Base-by-base conservation (phyloP, 768 basidiomycete genomes). In the Auricularia cornea region DNA sequence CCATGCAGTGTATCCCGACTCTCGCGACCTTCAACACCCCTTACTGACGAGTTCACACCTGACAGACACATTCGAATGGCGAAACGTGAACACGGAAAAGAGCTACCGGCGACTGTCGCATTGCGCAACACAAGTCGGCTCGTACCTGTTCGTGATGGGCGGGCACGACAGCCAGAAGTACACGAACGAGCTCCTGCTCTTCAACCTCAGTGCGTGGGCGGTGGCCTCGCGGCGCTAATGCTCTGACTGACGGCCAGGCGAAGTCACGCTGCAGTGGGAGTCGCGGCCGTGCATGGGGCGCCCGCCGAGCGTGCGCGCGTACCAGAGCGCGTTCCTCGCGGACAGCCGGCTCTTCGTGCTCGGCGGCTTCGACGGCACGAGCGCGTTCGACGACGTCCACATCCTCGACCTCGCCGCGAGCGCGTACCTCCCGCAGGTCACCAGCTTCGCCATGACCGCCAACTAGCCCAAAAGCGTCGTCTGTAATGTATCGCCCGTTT, bases 381-480 rank as follows among this genome's bases (percentile, higher is more conserved):
- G 64, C 3, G 86, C 90, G 3, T 94, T 85, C 69, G 91, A 94
- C 67, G 94, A 96, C 74, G 86, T 94, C 40, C 83, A 89, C 73
- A 81, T 89, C 41, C 78, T 97, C 54, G 94, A 98, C 70, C 80
- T 96, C 35, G 91, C 92, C 3, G 91, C 89, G 11, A 83, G 87
- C 3, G 93, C 92, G 40, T 97, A 95, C 75, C 76, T 96, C 26
- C 92, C 94, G 0, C 94, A 96, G 72, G 91, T 94, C 11, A 92
- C 89, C 65, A 87, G 86, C 72, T 89, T 88, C 70, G 78, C 76
- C 33, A 81, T 90, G 54, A 57, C 10, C 20, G 23, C 20, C 44
- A 48, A 48, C 54, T 57, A 57, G 12, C 6, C 1, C 23, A 8
- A 5, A 10, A 10, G 16, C 23, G 10, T 52, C 20, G 10, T 52